Percentiles rank a stretch among this genome's conserved stretches.
These are phyloP conservation scores for Claviceps sp. DNA, from an alignment of 2,329 filamentous ascomycete genomes.

Conservation along the genomic window DNA sequence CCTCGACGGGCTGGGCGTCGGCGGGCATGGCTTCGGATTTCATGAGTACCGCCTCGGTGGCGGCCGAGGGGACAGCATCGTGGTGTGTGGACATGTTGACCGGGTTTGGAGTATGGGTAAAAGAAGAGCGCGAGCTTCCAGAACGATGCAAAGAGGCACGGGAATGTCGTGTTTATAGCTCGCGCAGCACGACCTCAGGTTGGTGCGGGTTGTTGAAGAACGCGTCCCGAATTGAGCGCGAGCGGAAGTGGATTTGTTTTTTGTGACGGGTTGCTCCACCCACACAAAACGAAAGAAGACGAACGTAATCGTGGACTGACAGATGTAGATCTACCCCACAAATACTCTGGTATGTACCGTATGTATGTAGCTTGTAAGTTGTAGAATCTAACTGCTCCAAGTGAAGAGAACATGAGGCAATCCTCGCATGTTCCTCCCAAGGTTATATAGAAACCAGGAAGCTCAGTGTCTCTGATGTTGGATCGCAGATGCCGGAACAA, in stretches of 20 bases:
- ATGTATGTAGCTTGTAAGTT: no score
- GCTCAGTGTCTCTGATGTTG: no score
- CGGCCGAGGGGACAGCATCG: conserved; percentile 40
- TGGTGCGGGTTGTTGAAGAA: neutral
- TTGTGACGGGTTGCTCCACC: neutral
- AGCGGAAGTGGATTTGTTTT: neutral
- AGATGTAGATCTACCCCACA: no score
- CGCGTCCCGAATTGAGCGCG: neutral
- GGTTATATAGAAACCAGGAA: no score
- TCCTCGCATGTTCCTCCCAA: no score
- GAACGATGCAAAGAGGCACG: neutral
- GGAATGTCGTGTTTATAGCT: neutral
- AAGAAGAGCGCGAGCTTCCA: neutral
- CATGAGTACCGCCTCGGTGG: conserved; percentile 72
- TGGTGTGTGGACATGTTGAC: conserved; percentile 12
- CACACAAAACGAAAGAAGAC: neutral
- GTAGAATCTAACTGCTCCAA: no score
- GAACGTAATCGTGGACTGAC: no score
- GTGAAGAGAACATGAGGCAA: no score
- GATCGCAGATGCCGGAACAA: no score
- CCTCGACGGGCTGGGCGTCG: conserved; percentile 67
- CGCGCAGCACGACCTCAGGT: neutral
- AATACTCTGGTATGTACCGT: no score
- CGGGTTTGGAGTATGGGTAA: neutral
- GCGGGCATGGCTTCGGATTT: conserved; percentile 71